These are phyloP conservation scores for Raphanus raphanistrum DNA, from an alignment of 345 rosid species.

Conservation along the genomic window DNA sequence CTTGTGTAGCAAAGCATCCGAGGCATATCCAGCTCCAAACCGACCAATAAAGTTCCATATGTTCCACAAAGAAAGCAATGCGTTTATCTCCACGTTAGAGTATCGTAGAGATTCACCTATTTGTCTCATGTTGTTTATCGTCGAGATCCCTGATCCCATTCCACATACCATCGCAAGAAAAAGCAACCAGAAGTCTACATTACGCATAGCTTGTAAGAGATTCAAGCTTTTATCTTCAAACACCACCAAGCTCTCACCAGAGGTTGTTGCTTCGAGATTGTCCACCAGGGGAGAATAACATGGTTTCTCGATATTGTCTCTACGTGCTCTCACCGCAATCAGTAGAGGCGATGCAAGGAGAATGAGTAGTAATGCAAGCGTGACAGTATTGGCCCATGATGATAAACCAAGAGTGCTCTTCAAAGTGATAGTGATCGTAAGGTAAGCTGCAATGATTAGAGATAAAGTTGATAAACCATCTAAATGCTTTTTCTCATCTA, in stretches of 20 bases:
- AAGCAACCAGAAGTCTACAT: slow-evolving; percentile 64
- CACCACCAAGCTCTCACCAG: not conserved
- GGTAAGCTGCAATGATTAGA: slow-evolving; percentile 59
- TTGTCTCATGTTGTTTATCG: slow-evolving; percentile 76
- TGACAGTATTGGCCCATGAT: slow-evolving; percentile 44
- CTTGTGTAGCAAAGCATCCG: slow-evolving; percentile 57
- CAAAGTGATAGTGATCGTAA: slow-evolving; percentile 51
- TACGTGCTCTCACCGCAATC: slow-evolving; percentile 50
- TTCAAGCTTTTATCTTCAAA: slow-evolving; percentile 45
- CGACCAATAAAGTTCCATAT: slow-evolving; percentile 94
- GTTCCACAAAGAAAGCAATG: slow-evolving; percentile 63
- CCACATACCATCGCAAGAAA: slow-evolving; percentile 76
- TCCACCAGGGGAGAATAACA: slow-evolving; percentile 22
- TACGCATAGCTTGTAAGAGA: slow-evolving; percentile 53
- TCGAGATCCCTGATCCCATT: slow-evolving; percentile 74
- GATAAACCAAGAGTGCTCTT: slow-evolving; percentile 55
- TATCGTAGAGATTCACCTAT: slow-evolving; percentile 75
- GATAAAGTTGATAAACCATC: slow-evolving; percentile 69
- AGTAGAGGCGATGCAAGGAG: slow-evolving; percentile 58
- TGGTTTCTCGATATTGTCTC: slow-evolving; percentile 33
- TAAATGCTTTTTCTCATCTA: slow-evolving; percentile 66
- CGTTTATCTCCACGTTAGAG: slow-evolving; percentile 49
- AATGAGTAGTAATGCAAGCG: slow-evolving; percentile 49
- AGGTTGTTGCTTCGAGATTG: slow-evolving; percentile 20
- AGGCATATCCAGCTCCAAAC: slow-evolving; percentile 66